phyloP scores from a whole-genome alignment of 2,329 filamentous ascomycete species.

The Diaporthe vaccinii region DNA sequence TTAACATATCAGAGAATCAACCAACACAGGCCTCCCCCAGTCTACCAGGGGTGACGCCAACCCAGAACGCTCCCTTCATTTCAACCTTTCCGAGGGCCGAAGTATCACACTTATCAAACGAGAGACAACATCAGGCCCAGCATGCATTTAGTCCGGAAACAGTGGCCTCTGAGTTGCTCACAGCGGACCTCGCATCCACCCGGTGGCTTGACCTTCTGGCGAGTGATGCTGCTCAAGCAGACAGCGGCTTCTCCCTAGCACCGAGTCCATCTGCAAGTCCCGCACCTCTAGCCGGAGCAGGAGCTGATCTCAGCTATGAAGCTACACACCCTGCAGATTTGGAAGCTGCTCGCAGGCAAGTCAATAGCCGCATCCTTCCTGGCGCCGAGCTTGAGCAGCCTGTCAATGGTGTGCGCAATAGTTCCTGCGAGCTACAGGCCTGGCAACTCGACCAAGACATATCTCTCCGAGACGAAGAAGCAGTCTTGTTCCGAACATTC shows the following conservation, averaged over 20 bases:
- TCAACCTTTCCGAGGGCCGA: not conserved
- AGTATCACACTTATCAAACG: not conserved
- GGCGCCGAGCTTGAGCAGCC: not conserved
- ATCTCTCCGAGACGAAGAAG: slow-evolving; percentile 13
- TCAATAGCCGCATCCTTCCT: not conserved
- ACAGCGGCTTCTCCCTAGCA: slow-evolving; percentile 47
- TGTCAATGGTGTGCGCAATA: not conserved
- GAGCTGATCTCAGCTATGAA: not conserved
- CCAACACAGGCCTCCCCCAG: not conserved
- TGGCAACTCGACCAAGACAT: slow-evolving; percentile 34
- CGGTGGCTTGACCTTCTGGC: slow-evolving; percentile 51
- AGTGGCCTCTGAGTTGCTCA: slow-evolving; percentile 47
- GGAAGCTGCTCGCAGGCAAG: not conserved
- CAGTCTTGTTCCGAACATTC: slow-evolving; percentile 18
- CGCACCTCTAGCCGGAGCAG: not conserved
- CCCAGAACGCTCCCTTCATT: not conserved
- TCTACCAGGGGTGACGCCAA: not conserved
- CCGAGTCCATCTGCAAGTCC: slow-evolving; percentile 36
- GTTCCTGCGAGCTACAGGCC: not conserved
- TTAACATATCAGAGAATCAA: not conserved
- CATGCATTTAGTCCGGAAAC: slow-evolving; percentile 47
- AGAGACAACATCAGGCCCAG: slow-evolving; percentile 25
- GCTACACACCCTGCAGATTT: not conserved
- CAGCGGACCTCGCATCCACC: slow-evolving; percentile 49
- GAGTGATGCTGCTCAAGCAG: slow-evolving; percentile 50